Percentiles rank a stretch among this genome's conserved stretches.
Conservation (phyloP, 148 eudicot genomes). For the Polygonum maritimum region DNA sequence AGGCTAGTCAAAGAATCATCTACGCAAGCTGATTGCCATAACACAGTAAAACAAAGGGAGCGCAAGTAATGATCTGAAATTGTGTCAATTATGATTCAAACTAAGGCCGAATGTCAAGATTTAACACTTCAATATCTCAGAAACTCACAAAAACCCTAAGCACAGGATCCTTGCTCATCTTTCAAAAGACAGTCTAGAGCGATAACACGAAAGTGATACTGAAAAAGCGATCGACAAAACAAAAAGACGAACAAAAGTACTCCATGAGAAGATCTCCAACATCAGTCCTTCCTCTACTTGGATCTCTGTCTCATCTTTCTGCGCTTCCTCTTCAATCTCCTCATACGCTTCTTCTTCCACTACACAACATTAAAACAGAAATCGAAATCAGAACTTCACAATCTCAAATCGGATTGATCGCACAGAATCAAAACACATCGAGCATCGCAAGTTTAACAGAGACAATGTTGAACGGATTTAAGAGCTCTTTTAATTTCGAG, state of each 20-base stretch:
- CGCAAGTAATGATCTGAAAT: neutral
- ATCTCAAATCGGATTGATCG: neutral
- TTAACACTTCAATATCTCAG: neutral
- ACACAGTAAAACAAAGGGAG: neutral
- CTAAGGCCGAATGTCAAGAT: neutral
- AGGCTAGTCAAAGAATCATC: too few relatives aligned
- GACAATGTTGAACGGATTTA: neutral
- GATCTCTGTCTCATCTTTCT: constrained; percentile 65
- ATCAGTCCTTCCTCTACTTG: constrained; percentile 23
- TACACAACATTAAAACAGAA: constrained; percentile 5
- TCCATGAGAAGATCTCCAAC: neutral
- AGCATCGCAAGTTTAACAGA: neutral
- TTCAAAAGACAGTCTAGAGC: neutral
- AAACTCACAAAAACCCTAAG: neutral
- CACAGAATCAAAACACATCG: neutral
- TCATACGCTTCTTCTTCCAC: constrained; percentile 77
- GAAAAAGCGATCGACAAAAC: neutral
- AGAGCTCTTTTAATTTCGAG: neutral
- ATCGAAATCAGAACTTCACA: neutral
- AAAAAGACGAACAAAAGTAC: neutral
- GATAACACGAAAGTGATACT: neutral
- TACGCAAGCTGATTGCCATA: too few relatives aligned
- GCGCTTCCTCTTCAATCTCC: constrained; percentile 64
- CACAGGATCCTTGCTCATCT: neutral
- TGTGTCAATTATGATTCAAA: neutral